Percentiles rank a stretch among this genome's conserved stretches.
These are phyloP conservation scores for Tylopilus microsporus DNA, from an alignment of 1,284 basidiomycete genomes.

Conservation along the genomic window DNA sequence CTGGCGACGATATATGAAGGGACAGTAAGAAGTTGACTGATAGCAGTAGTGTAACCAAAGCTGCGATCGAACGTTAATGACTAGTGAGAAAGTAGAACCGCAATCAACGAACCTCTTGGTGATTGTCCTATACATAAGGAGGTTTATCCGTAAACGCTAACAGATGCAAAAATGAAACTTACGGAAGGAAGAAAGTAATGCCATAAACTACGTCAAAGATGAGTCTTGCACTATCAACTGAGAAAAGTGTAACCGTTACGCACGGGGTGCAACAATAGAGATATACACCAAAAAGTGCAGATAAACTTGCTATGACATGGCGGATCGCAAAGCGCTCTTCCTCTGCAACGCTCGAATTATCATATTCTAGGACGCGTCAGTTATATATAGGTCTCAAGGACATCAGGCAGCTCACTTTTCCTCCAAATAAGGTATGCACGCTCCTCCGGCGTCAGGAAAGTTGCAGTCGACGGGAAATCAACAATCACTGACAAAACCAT, in stretches of 20 bases:
- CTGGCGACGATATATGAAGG: constrained; percentile 66
- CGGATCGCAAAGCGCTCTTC: constrained; percentile 54
- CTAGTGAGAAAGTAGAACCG: not conserved
- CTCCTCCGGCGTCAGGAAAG: constrained; percentile 47
- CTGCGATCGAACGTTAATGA: constrained; percentile 26
- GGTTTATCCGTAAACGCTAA: not conserved
- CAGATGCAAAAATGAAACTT: constrained; percentile 22
- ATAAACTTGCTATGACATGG: constrained; percentile 52
- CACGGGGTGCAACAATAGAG: constrained; percentile 55
- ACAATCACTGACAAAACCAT: constrained; percentile 34
- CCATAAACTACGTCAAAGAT: constrained; percentile 40
- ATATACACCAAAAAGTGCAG: constrained; percentile 46
- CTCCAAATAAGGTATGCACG: constrained; percentile 44
- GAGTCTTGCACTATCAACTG: not conserved
- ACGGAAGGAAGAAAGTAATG: constrained; percentile 65
- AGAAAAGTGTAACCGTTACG: constrained; percentile 23
- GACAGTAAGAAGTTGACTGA: constrained; percentile 65
- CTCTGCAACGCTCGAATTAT: constrained; percentile 62
- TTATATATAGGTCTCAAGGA: not conserved
- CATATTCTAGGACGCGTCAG: constrained; percentile 35
- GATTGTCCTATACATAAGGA: constrained; percentile 45
- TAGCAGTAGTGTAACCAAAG: constrained; percentile 53
- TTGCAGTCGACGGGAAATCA: constrained; percentile 46
- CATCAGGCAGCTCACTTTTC: constrained; percentile 44
- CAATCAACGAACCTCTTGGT: constrained; percentile 45